Evolutionary conservation across 306 rosid genomes (phyloP).

Genomic region (Gleditsia sinensis): DNA sequence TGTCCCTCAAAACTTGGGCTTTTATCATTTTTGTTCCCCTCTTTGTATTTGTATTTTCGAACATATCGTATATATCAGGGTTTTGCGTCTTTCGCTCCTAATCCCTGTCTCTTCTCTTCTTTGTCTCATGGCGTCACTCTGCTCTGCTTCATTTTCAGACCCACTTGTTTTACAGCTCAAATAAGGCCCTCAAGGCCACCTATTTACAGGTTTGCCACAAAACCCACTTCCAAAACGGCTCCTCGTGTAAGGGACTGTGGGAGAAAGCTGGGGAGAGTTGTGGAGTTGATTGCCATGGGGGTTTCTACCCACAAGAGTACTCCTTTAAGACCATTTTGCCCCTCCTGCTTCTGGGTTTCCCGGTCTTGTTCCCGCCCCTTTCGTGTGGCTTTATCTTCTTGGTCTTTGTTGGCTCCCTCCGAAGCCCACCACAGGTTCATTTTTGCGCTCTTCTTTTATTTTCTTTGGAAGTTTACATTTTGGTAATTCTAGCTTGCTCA

Average conservation of each 20-base stretch:
- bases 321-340: constrained; percentile 59
- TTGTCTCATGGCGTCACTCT: constrained; percentile 29
- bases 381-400: constrained; percentile 42
- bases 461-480: not conserved
- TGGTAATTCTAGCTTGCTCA: constrained; percentile 8
- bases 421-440: constrained; percentile 49
- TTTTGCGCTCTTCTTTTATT: not conserved
- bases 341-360: constrained; percentile 55
- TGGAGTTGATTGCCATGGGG: constrained; percentile 61
- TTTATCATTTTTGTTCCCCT: not conserved
- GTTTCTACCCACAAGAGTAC: constrained; percentile 53
- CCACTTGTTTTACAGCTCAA: constrained; percentile 31
- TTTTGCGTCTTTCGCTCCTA: not conserved
- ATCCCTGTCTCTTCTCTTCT: not conserved
- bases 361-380: constrained; percentile 43
- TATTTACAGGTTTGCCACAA: constrained; percentile 37
- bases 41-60: not conserved
- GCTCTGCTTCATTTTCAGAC: constrained; percentile 38
- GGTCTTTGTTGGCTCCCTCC: constrained; percentile 48
- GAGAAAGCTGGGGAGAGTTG: constrained; percentile 61
- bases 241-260: constrained; percentile 36
- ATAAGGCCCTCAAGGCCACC: not conserved
- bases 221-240: constrained; percentile 44
- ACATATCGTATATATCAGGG: not conserved
- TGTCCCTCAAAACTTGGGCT: not conserved